Base-by-base conservation (phyloP, 176 grass and related monocot genomes). In the Aegilops longissima region DNA sequence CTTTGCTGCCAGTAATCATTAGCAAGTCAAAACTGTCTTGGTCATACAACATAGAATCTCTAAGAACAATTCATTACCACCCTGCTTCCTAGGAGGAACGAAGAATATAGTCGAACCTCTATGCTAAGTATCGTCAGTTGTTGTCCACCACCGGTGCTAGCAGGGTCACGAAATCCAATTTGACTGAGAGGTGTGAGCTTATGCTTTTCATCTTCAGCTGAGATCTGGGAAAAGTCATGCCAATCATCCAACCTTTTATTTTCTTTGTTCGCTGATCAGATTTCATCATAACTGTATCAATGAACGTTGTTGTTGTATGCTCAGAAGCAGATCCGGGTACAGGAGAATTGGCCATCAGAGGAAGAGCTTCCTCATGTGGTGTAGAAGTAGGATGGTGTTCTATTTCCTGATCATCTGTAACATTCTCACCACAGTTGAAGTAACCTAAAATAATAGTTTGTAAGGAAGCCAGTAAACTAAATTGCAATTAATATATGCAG, bases 191-290 rank as follows among this genome's bases (percentile, higher is more conserved):
- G 93, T 66, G 93, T 95, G 16, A 94, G 90, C 88, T 89, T 90
- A 69, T 87, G 82, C 87, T 92, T 94, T 52, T 86, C 78, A 67
- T 89, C 86, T 82, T 86, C 92, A 90, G 83, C 93, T 64, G 96
- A 98, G 71, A 98, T 95, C 85, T 98, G 96, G 71, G 96, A 98
- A 80, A 91, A 78, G 29, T 94, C 93, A 94, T 89, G 83, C 54
- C 82, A 86, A 73, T 64, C 80, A 16, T 75, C 67, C 36, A 61
- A 40, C 82, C 40, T 71, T 79, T 83, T 67, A 66, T 24, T 83
- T 80, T 89, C 74, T 54, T 84, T 90, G 47, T 81, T 72, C 78
- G 14, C 77, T 81, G 34, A 63, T 65, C 69, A 64, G 80, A 61
- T 84, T 89, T 65, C 49, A n/a, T 61, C 11, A 42, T 21, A 90